phyloP scores from a whole-genome alignment of 163 green algal species.

The Prototheca wickerhamii region DNA sequence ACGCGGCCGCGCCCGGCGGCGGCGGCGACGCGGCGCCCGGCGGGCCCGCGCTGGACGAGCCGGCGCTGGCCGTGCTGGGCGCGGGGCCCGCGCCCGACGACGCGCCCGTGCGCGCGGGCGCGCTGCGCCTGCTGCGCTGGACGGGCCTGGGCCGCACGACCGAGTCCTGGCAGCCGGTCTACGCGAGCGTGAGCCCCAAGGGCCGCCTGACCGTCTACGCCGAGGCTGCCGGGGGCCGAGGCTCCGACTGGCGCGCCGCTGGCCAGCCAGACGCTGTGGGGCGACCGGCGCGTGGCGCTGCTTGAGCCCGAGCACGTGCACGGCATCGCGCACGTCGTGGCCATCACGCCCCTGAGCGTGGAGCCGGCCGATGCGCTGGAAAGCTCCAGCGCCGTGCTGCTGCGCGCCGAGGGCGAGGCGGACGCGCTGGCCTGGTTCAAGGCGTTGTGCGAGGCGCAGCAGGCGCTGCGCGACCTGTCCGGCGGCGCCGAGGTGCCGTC shows the following conservation, averaged over 20 bases:
- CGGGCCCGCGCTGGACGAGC: neutral
- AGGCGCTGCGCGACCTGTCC: constrained; percentile 22
- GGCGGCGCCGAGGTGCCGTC: neutral
- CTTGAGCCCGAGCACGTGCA: neutral
- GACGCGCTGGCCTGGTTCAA: constrained; percentile 20
- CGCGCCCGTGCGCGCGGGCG: neutral
- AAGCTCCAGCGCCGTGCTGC: constrained; percentile 5
- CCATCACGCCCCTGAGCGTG: neutral
- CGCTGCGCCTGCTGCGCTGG: constrained; percentile 1
- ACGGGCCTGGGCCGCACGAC: neutral
- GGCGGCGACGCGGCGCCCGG: neutral
- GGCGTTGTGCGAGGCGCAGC: constrained; percentile 20
- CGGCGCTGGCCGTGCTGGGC: neutral
- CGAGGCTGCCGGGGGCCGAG: neutral
- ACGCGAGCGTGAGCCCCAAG: neutral
- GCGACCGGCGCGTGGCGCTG: constrained; percentile 10
- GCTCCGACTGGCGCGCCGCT: neutral
- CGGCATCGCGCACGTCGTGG: constrained; percentile 10
- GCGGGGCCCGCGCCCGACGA: neutral
- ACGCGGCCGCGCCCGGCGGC: constrained; percentile 23
- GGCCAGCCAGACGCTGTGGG: constrained; percentile 12
- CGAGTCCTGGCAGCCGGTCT: neutral
- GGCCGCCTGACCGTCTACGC: neutral
- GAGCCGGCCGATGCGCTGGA: constrained; percentile 1
- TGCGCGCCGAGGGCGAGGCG: constrained; percentile 5